These are phyloP conservation scores for Xylaria sp. DNA, from an alignment of 2,329 filamentous ascomycete species.

Conservation along the genomic window DNA sequence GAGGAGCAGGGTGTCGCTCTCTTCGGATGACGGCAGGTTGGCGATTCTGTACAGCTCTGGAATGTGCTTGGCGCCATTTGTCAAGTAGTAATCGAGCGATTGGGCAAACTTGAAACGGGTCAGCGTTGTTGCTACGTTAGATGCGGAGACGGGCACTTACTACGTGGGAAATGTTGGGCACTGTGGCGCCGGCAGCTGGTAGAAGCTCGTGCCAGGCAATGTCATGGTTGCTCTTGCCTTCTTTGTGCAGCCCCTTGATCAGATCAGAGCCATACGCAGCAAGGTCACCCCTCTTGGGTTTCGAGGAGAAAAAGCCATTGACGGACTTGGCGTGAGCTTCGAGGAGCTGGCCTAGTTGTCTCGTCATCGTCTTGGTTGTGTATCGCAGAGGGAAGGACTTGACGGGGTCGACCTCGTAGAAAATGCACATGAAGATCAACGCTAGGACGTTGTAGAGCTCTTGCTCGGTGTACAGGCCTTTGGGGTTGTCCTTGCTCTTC, in stretches of 20 bases:
- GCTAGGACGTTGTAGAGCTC: slow-evolving; percentile 67
- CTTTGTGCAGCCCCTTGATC: slow-evolving; percentile 71
- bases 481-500: slow-evolving; percentile 69
- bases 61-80: slow-evolving; percentile 64
- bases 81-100: slow-evolving; percentile 77
- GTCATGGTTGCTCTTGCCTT: slow-evolving; percentile 69
- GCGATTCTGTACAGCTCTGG: slow-evolving; percentile 70
- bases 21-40: slow-evolving; percentile 61
- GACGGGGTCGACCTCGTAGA: slow-evolving; percentile 65
- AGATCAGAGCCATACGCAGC: slow-evolving; percentile 72
- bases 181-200: slow-evolving; percentile 72
- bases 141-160: slow-evolving; percentile 52
- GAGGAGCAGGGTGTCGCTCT: slow-evolving; percentile 70
- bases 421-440: slow-evolving; percentile 66
- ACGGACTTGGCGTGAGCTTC: slow-evolving; percentile 35
- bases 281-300: slow-evolving; percentile 62
- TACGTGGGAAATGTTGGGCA: slow-evolving; percentile 76
- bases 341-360: slow-evolving; percentile 63
- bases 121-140: slow-evolving; percentile 25
- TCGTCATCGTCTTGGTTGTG: slow-evolving; percentile 59
- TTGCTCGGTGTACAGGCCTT: slow-evolving; percentile 65
- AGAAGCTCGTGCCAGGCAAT: slow-evolving; percentile 77
- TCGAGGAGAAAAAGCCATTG: slow-evolving; percentile 51
- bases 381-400: slow-evolving; percentile 66
- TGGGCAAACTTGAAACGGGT: slow-evolving; percentile 75